Conservation (phyloP, 2,329 filamentous ascomycete genomes). For the Pseudogymnoascus verrucosus region DNA sequence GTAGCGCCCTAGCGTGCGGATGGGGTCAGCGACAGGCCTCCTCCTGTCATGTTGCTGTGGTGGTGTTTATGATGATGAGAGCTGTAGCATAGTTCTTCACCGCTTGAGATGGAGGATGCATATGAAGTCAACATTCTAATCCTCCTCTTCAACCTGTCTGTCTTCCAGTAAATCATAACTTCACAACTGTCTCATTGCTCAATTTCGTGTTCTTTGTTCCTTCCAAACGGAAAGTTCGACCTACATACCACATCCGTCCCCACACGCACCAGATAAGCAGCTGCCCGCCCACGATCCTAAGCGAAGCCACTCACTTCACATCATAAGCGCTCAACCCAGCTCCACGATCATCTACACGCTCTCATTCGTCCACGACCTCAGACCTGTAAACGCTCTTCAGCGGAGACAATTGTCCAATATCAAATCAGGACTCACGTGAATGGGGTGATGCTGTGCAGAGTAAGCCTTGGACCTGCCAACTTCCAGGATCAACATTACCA, state of each 20-base stretch:
- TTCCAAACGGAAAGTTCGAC: background rate
- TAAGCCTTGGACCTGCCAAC: background rate
- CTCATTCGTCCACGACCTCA: background rate
- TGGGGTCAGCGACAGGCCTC: background rate
- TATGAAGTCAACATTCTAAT: background rate
- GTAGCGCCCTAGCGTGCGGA: slow-evolving; percentile 3
- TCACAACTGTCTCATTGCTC: background rate
- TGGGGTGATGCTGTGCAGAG: background rate
- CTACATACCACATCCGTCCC: background rate
- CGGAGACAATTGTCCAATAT: background rate
- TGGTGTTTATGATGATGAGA: background rate
- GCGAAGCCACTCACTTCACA: background rate
- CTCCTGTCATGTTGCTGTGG: background rate
- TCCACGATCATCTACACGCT: background rate
- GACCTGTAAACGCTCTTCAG: background rate
- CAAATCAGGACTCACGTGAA: background rate
- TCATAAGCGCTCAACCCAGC: slow-evolving; percentile 4
- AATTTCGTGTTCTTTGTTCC: background rate
- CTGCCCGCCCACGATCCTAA: background rate
- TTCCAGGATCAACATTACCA: background rate
- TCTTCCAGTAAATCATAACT: background rate
- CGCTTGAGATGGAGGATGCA: background rate
- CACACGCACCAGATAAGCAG: background rate
- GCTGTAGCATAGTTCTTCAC: background rate
- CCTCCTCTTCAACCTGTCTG: background rate